phyloP scores from a whole-genome alignment of 257 asterid genomes.

The Nicotiana noctiflora region DNA sequence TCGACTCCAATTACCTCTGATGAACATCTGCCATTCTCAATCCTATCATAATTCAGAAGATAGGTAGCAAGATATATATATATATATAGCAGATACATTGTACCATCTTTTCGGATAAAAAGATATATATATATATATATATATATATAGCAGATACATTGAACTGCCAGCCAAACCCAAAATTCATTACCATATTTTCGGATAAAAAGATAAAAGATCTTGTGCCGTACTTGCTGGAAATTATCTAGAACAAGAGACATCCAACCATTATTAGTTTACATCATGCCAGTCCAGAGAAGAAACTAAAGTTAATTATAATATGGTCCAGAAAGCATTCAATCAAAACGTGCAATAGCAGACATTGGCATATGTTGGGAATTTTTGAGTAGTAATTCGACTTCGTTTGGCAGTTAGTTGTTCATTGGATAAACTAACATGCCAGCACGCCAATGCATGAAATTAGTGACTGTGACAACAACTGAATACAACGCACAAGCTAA shows the following conservation, averaged over 20 bases:
- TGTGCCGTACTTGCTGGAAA: neutral
- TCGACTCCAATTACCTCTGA: neutral
- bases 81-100: neutral
- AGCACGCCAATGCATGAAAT: neutral
- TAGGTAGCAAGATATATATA: neutral
- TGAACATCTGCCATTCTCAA: neutral
- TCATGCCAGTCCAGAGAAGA: neutral
- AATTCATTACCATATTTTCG: neutral
- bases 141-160: neutral
- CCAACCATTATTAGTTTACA: neutral
- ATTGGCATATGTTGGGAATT: neutral
- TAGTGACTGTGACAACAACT: neutral
- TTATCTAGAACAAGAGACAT: neutral
- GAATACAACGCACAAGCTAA: neutral
- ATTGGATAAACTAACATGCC: neutral
- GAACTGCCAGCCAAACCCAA: too few species aligned
- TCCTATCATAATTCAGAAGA: slow-evolving; percentile 4
- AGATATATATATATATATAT: too few species aligned
- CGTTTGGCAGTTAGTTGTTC: neutral
- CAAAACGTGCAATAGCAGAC: neutral
- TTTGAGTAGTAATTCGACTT: too few species aligned
- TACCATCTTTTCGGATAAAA: neutral
- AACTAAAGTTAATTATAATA: too few species aligned
- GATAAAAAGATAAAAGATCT: slow-evolving; percentile 2
- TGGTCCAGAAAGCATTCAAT: neutral